Conservation (phyloP, 495 filamentous ascomycete species). For the Aspergillus nidulans region DNA sequence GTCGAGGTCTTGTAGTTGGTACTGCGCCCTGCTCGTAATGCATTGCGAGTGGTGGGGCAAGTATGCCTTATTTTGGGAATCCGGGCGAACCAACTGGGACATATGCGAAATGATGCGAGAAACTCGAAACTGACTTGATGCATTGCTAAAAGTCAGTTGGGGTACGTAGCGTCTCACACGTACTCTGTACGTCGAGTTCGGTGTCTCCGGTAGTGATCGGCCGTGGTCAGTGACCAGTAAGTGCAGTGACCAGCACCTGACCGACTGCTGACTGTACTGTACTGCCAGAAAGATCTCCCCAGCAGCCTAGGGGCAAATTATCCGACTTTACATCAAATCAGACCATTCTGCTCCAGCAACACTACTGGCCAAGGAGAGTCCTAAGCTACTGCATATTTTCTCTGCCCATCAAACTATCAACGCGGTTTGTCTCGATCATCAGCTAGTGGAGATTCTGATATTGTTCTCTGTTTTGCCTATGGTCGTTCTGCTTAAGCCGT, state of each 20-base stretch:
- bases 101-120: not conserved
- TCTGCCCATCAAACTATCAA: slow-evolving; percentile 4
- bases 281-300: not conserved
- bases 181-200: slow-evolving; percentile 13
- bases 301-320: slow-evolving; percentile 7
- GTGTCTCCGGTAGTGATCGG: slow-evolving; percentile 17
- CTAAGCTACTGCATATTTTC: slow-evolving; percentile 2
- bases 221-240: slow-evolving; percentile 23
- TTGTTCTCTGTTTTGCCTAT: slow-evolving; percentile 2
- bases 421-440: not conserved
- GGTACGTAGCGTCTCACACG: not conserved
- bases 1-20: slow-evolving; percentile 3
- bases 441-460: slow-evolving; percentile 1
- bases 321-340: slow-evolving; percentile 20
- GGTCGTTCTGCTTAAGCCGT: slow-evolving; percentile 8
- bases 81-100: not conserved
- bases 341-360: slow-evolving; percentile 6
- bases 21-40: slow-evolving; percentile 1
- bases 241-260: slow-evolving; percentile 29
- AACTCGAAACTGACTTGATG: not conserved
- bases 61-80: slow-evolving; percentile 4
- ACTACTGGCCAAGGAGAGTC: slow-evolving; percentile 19
- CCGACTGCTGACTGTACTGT: slow-evolving; percentile 13
- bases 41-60: not conserved
- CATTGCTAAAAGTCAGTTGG: not conserved